phyloP scores from a whole-genome alignment of 2,329 filamentous ascomycete genomes.

The Cordyceps cateniannulata region DNA sequence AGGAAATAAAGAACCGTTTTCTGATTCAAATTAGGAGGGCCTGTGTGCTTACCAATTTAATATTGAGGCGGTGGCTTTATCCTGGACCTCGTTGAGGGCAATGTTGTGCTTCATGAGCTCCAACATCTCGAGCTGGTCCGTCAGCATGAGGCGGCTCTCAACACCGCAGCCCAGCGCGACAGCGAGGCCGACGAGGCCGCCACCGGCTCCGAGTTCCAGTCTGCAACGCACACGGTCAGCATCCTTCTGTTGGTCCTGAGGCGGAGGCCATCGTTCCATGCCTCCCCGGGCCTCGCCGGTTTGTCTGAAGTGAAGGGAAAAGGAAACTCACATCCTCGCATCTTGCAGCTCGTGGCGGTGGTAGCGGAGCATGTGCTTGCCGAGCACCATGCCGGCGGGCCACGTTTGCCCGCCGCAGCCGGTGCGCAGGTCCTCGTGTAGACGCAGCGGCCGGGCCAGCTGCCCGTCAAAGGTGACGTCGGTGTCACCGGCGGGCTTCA shows the following conservation, averaged over 20 bases:
- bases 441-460: conserved; percentile 59
- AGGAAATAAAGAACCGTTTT: no score
- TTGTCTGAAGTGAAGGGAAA: background rate
- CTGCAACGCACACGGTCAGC: conserved; percentile 37
- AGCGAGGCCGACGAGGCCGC: conserved; percentile 72
- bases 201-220: conserved; percentile 86
- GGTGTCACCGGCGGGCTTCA: conserved; percentile 48
- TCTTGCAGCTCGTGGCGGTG: conserved; percentile 56
- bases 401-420: conserved; percentile 93
- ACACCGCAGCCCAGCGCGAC: conserved; percentile 51
- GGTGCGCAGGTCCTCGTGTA: conserved; percentile 78
- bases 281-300: no score
- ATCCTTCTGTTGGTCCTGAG: background rate
- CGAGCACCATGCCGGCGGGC: conserved; percentile 86
- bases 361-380: conserved; percentile 76
- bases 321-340: conserved; percentile 58
- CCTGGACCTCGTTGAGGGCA: conserved; percentile 64
- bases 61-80: conserved; percentile 58
- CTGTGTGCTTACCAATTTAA: conserved; percentile 63
- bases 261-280: background rate
- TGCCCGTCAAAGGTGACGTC: conserved; percentile 65
- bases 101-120: conserved; percentile 83
- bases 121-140: conserved; percentile 83
- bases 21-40: no score
- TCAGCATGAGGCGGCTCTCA: conserved; percentile 60